Evolutionary conservation across 2,329 filamentous ascomycete species (phyloP), one percentile per base, ranked within the genome.

Genomic region (Cytospora leucostoma): DNA sequence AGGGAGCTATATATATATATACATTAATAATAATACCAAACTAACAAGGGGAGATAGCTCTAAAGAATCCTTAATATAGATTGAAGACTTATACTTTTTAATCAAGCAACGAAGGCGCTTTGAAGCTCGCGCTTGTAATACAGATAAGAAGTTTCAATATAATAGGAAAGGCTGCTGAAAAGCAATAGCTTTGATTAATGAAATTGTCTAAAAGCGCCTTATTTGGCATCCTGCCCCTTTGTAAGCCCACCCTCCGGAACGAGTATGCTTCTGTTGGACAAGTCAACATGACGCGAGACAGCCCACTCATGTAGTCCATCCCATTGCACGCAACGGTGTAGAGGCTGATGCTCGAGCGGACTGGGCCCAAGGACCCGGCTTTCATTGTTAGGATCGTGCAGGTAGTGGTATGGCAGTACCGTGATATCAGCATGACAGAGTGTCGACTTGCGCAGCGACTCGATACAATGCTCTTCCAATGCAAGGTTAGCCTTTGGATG

Each of bases 311-410:
- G 21, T 34, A 52, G 50, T n/a, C 33, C 21, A 52, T 52, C 50
- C 50, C 50, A 52, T 34, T 52, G 27, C 19, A 52, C 50, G 21
- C 50, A 52, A 33, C 50, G 50, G 33, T 52, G 50, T 52, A 52
- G 50, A 52, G 50, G 50, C 13, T 32, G 13, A 34, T 52, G 50
- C 27, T 52, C 19, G 15, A 32, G 21, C 11, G 50, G 50, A 33
- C 50, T 52, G 27, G 50, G 50, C 19, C 50, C 50, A 32, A 52
- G 50, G 50, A 34, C 17, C 17, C 27, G 13, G 50, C 33, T 52
- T 34, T 52, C 21, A 27, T 52, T 34, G 11, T 52, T 34, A 32
- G 50, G 50, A 34, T 34, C 33, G 21, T 52, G 50, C 50, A 52
- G 50, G 27, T 34, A 52, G 50, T 52, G 50, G 21, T 52, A 52